Evolutionary conservation across 352 stramenopile genomes (phyloP).

Genomic region (Globisporangium apiculatum): DNA sequence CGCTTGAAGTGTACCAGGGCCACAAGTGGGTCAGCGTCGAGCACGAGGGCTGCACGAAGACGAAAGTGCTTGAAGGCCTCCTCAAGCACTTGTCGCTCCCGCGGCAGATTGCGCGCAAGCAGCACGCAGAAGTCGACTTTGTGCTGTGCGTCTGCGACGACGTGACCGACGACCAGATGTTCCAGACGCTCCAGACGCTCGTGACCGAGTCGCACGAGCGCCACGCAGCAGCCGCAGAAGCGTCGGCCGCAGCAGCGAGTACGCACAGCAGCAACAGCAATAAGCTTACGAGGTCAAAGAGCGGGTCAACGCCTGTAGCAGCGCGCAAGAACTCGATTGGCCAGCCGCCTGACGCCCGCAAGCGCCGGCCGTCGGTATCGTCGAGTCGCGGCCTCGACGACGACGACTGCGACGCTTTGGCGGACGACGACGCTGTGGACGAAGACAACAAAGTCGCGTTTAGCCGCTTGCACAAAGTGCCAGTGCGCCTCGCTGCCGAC

Average conservation of each 20-base stretch:
- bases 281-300: too few relatives aligned
- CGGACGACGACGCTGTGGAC: slow-evolving; percentile 27
- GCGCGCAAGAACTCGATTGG: slow-evolving; percentile 12
- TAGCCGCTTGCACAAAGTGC: slow-evolving; percentile 68
- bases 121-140: slow-evolving; percentile 79
- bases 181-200: slow-evolving; percentile 79
- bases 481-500: slow-evolving; percentile 52
- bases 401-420: slow-evolving; percentile 29
- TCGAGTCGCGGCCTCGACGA: slow-evolving; percentile 23
- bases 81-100: slow-evolving; percentile 65
- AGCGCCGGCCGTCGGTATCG: neutral
- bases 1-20: slow-evolving; percentile 83
- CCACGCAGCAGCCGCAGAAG: slow-evolving; percentile 18
- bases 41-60: slow-evolving; percentile 75
- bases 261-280: too few relatives aligned
- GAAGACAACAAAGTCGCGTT: slow-evolving; percentile 78
- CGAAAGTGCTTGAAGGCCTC: slow-evolving; percentile 64
- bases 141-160: slow-evolving; percentile 87
- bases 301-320: slow-evolving; percentile 2
- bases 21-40: slow-evolving; percentile 79
- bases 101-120: slow-evolving; percentile 57
- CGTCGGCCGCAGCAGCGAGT: too few relatives aligned
- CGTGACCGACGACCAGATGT: slow-evolving; percentile 88
- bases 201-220: slow-evolving; percentile 67
- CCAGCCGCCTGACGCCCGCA: neutral